These are phyloP conservation scores for Taphrina sp. DNA, from an alignment of 1,139 yeast species.

Conservation along the genomic window DNA sequence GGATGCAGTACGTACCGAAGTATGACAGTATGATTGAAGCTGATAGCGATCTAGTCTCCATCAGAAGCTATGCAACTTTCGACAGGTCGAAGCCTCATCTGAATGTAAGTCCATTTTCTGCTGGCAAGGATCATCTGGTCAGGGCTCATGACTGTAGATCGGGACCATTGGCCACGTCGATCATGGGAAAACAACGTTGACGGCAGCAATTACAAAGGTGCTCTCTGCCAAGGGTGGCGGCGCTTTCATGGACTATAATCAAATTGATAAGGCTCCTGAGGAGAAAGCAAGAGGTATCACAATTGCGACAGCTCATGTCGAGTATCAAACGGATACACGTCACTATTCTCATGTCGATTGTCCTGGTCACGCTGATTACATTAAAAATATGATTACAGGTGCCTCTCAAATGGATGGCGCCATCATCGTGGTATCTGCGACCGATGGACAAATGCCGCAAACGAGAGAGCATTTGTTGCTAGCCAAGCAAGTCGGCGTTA, in stretches of 20 bases:
- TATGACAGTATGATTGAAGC: too few species aligned
- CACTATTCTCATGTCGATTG: slow-evolving; percentile 97
- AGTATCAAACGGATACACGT: slow-evolving; percentile 86
- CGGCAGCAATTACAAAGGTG: slow-evolving; percentile 98
- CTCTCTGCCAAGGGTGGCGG: slow-evolving; percentile 89
- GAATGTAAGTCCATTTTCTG: slow-evolving; percentile 48
- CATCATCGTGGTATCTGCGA: slow-evolving; percentile 97
- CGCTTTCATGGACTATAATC: slow-evolving; percentile 80
- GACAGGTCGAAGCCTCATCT: slow-evolving; percentile 94
- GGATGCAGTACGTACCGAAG: too few species aligned
- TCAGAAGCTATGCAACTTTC: slow-evolving; percentile 51
- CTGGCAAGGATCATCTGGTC: slow-evolving; percentile 34
- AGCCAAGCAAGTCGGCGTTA: slow-evolving; percentile 99
- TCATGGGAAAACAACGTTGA: slow-evolving; percentile 97
- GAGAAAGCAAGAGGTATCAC: slow-evolving; percentile 99
- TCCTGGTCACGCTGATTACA: slow-evolving; percentile 99
- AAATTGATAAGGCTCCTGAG: slow-evolving; percentile 98
- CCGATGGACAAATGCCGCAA: slow-evolving; percentile 99
- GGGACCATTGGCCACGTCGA: slow-evolving; percentile 98
- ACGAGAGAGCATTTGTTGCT: slow-evolving; percentile 97
- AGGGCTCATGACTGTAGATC: too few species aligned
- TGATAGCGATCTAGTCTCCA: too few species aligned
- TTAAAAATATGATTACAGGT: slow-evolving; percentile 98
- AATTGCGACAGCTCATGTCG: slow-evolving; percentile 95
- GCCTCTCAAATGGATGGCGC: slow-evolving; percentile 99